phyloP scores from a whole-genome alignment of 78 protist genomes.

The Planoprotostelium fungivorum region DNA sequence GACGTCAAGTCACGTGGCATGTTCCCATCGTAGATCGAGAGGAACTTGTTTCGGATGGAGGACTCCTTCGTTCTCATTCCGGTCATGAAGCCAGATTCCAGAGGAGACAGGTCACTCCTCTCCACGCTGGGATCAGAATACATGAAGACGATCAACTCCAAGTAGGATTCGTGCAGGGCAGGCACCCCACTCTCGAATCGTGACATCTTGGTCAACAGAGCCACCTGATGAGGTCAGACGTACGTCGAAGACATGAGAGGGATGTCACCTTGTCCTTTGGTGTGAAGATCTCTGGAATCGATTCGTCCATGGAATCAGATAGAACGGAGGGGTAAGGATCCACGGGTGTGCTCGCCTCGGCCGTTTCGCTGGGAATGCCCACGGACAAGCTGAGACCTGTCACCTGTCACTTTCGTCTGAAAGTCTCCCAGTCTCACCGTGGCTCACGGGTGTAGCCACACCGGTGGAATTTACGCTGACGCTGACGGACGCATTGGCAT shows the following conservation, averaged over 20 bases:
- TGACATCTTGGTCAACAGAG: slow-evolving; percentile 28
- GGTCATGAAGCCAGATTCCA: slow-evolving; percentile 59
- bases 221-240: not conserved
- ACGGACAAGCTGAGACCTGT: too few relatives aligned
- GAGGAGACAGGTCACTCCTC: slow-evolving; percentile 32
- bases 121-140: slow-evolving; percentile 5
- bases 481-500: too few relatives aligned
- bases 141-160: slow-evolving; percentile 18
- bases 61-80: slow-evolving; percentile 60
- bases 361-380: too few relatives aligned
- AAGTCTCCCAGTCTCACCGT: not conserved
- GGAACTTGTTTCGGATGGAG: slow-evolving; percentile 18
- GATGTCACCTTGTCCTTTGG: slow-evolving; percentile 48
- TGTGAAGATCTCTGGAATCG: not conserved
- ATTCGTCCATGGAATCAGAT: not conserved
- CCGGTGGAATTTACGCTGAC: not conserved
- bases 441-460: not conserved
- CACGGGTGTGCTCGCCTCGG: too few relatives aligned
- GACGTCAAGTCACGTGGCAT: not conserved
- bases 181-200: slow-evolving; percentile 23
- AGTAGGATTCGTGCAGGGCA: slow-evolving; percentile 9
- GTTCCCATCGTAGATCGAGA: slow-evolving; percentile 8
- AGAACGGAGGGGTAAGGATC: too few relatives aligned
- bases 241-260: too few relatives aligned
- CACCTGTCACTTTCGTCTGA: not conserved